phyloP scores from a whole-genome alignment of 495 filamentous ascomycete genomes.

The Trichoderma gamsii region DNA sequence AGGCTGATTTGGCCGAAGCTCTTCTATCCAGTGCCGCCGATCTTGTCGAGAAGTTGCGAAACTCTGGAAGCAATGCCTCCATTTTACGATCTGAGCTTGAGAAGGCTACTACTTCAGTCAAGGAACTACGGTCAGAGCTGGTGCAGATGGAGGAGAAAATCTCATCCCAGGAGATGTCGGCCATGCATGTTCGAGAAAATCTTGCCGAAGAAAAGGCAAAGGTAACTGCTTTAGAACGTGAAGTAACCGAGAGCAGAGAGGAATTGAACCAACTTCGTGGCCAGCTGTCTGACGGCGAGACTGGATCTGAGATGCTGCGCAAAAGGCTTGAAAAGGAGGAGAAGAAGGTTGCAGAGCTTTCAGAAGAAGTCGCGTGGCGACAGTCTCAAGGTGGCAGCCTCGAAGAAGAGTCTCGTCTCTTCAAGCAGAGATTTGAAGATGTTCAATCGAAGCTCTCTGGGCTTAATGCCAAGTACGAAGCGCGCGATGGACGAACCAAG shows the following conservation, averaged over 20 bases:
- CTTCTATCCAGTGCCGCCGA: constrained; percentile 59
- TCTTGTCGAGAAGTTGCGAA: constrained; percentile 37
- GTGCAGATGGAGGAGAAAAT: constrained; percentile 43
- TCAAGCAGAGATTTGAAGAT: constrained; percentile 50
- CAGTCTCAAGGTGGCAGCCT: constrained; percentile 59
- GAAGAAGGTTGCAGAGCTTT: constrained; percentile 50
- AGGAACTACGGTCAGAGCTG: constrained; percentile 36
- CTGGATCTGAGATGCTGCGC: constrained; percentile 67
- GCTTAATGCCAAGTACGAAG: constrained; percentile 48
- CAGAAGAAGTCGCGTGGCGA: constrained; percentile 59
- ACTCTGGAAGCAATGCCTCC: constrained; percentile 38
- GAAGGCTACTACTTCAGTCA: constrained; percentile 29
- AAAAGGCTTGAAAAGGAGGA: constrained; percentile 67
- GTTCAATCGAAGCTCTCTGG: constrained; percentile 46
- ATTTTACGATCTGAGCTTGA: constrained; percentile 42
- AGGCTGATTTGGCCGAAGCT: constrained; percentile 53
- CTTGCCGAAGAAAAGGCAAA: constrained; percentile 55
- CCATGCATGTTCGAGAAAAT: constrained; percentile 40
- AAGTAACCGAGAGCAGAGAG: constrained; percentile 60
- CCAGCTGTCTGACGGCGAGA: constrained; percentile 71
- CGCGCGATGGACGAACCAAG: constrained; percentile 62
- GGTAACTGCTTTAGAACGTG: constrained; percentile 49
- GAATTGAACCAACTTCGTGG: constrained; percentile 59
- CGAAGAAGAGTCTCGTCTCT: constrained; percentile 59
- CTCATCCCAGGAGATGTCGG: constrained; percentile 36